Evolutionary conservation across 1,284 basidiomycete genomes (phyloP), one percentile per base, ranked within the genome.

Genomic region (Sutorius eximius): DNA sequence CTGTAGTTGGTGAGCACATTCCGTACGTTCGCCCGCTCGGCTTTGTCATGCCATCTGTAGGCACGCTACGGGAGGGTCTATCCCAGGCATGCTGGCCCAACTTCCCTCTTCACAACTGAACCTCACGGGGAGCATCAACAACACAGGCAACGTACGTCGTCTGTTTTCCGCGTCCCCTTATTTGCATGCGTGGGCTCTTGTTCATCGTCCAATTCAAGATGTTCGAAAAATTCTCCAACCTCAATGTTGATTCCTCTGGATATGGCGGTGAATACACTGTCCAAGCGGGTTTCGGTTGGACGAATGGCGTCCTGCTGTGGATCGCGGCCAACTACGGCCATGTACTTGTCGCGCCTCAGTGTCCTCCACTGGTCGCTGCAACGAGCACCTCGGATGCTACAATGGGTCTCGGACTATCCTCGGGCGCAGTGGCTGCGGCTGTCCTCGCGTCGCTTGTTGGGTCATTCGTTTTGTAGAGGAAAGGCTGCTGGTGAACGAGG

Each of bases 201-300:
- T 52, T 45, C 10, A 65, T n/a, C 2, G 1, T 24, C 30, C 1
- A 3, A 27, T 33, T 15, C 7, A 5, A 94, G 84, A 95, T 95
- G 90, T 95, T 90, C 65, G 93, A 96, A 68, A 96, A 96, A 69
- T 89, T 89, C 70, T 88, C 86, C 1, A 81, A 77, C 49, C 71
- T 83, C 3, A 86, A 95, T 57, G 80, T 93, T 24, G 90, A 95
- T 71, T 89, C 88, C 2, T 89, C 91, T 0, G 94, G 93, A 5
- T 79, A 79, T 16, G 93, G 93, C 7, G 92, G 93, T 18, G 92
- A 95, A 76, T 95, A 95, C 62, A 87, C 83, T 1, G 89, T 91
- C 3, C 89, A 89, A 72, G 80, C 77, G 13, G 89, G 89, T 16
- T 91, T 92, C 66, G 91, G 93, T n/a, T 95, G 93, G 93, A 94